A percentile compares a stretch with the other conserved stretches of the same genome.
Conservation (phyloP, 345 rosid genomes). For the Hibiscus syriacus region DNA sequence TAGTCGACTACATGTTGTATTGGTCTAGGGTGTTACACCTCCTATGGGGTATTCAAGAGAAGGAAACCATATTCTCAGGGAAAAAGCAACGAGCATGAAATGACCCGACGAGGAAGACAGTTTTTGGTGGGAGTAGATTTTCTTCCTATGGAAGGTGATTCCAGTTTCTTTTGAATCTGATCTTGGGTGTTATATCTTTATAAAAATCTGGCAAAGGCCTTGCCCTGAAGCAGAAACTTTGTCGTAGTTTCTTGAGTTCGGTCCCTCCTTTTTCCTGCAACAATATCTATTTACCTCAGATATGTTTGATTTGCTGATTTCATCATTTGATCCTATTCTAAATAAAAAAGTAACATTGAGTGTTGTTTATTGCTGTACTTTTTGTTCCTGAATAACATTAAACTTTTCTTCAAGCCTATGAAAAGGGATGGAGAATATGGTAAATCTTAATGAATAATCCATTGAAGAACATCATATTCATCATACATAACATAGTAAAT, state of each 20-base stretch:
- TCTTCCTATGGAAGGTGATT: slow-evolving; percentile 20
- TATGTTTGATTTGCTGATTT: background rate
- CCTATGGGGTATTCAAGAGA: too few species aligned
- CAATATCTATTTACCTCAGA: background rate
- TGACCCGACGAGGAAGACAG: too few species aligned
- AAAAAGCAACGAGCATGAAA: too few species aligned
- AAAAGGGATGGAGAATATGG: background rate
- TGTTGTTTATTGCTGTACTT: slow-evolving; percentile 39
- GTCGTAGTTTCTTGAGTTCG: slow-evolving; percentile 52
- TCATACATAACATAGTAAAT: background rate
- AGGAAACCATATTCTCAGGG: too few species aligned
- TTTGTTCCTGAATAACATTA: too few species aligned
- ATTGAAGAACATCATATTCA: background rate
- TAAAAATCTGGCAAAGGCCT: too few species aligned
- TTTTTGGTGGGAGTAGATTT: slow-evolving; percentile 10
- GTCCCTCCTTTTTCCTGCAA: slow-evolving; percentile 56
- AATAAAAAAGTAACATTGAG: slow-evolving; percentile 28
- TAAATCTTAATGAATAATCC: background rate
- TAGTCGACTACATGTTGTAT: too few species aligned
- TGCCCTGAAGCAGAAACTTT: slow-evolving; percentile 77
- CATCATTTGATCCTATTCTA: background rate
- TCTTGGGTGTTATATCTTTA: slow-evolving; percentile 30
- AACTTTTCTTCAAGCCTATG: too few species aligned
- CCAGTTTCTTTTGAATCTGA: slow-evolving; percentile 35
- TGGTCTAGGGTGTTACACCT: too few species aligned